A percentile compares a stretch with the other conserved stretches of the same genome.
Evolutionary conservation across 768 basidiomycete genomes (phyloP).

Genomic region (Amanita exitialis): DNA sequence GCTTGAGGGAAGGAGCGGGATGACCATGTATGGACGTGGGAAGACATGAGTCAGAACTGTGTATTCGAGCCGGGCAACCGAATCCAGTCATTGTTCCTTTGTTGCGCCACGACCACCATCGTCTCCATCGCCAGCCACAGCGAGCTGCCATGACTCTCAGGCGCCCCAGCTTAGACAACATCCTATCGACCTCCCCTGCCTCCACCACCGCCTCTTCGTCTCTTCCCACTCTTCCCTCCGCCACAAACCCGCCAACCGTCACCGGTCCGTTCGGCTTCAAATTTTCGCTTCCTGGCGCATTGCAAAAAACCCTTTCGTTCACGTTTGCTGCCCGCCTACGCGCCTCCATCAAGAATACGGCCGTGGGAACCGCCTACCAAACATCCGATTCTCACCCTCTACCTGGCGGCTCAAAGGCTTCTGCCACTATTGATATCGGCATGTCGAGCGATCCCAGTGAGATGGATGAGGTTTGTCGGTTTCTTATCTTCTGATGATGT

Average conservation of each 20-base stretch:
- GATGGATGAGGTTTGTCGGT: not conserved
- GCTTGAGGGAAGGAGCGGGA: too few species aligned
- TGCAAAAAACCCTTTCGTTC: not conserved
- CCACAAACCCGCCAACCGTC: not conserved
- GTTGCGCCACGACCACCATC: not conserved
- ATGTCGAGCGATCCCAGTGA: not conserved
- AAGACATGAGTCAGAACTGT: slow-evolving; percentile 1
- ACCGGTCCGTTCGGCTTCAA: not conserved
- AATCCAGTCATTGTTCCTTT: not conserved
- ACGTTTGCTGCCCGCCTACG: not conserved
- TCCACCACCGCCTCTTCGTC: not conserved
- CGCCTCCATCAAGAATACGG: not conserved
- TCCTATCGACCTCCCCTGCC: not conserved
- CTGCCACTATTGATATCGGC: not conserved
- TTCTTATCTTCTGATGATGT: not conserved
- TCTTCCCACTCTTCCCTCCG: not conserved
- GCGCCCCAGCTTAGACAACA: not conserved
- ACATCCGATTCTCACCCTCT: not conserved
- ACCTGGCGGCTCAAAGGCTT: not conserved
- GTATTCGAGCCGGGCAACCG: not conserved
- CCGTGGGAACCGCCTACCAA: too few species aligned
- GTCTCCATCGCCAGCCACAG: not conserved
- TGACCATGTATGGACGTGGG: not conserved
- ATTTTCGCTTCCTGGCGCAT: not conserved
- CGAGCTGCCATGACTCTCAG: not conserved